Conservation (phyloP, 306 rosid species). For the barrel medic (Medicago truncatula) region DNA sequence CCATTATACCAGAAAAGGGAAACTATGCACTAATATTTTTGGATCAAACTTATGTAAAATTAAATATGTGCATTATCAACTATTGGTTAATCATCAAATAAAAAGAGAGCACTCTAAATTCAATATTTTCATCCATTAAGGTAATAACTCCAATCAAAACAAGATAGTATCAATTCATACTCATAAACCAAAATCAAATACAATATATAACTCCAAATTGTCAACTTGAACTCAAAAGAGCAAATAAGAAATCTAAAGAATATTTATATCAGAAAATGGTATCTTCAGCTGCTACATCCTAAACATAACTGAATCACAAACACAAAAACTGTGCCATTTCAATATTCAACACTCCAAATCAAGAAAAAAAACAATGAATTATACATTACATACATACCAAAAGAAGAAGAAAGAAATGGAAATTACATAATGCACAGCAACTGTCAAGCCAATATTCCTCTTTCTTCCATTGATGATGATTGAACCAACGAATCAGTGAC, state of each 20-base stretch:
- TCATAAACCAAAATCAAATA: background rate
- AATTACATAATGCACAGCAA: background rate
- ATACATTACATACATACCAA: background rate
- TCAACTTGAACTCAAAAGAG: too few relatives aligned
- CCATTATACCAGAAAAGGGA: too few relatives aligned
- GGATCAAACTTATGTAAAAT: background rate
- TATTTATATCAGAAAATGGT: background rate
- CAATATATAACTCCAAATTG: background rate
- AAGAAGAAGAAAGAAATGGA: background rate
- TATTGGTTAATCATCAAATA: background rate
- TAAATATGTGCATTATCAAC: background rate
- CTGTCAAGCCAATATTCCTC: background rate
- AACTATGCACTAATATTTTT: background rate
- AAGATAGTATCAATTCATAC: background rate
- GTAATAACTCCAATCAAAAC: background rate
- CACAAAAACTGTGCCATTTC: background rate
- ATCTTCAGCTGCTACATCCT: background rate
- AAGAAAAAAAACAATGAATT: background rate
- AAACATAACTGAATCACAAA: background rate
- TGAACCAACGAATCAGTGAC: slow-evolving; percentile 2
- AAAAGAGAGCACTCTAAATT: background rate
- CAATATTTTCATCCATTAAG: background rate
- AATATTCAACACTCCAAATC: background rate
- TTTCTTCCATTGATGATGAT: background rate
- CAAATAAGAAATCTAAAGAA: too few relatives aligned